These are phyloP conservation scores for Vigna trinervia DNA, from an alignment of 306 rosid genomes.

Conservation along the genomic window DNA sequence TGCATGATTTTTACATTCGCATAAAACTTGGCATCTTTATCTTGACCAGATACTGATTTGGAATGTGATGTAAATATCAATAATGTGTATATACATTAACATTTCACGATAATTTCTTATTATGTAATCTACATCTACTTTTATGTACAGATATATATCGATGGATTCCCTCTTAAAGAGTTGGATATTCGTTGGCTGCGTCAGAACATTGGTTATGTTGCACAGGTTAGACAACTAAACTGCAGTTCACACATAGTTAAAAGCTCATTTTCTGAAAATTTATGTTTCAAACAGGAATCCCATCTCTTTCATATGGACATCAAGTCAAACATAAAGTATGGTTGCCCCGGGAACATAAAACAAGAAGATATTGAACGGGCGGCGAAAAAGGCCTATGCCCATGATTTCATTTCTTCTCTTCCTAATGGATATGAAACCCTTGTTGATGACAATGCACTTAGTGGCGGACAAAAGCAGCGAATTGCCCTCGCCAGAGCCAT, in stretches of 20 bases:
- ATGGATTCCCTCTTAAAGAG: constrained; percentile 73
- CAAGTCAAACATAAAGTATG: constrained; percentile 80
- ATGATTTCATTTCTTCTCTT: constrained; percentile 72
- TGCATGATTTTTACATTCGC: neutral
- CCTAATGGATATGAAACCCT: constrained; percentile 86
- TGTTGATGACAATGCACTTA: constrained; percentile 82
- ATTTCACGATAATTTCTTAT: neutral
- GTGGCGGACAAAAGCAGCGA: constrained; percentile 95
- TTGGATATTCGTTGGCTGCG: constrained; percentile 88
- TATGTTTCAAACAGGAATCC: constrained; percentile 66
- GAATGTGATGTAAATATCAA: neutral
- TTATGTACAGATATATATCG: constrained; percentile 70
- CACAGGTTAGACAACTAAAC: constrained; percentile 68
- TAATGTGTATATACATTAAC: constrained; percentile 5
- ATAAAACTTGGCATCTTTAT: neutral
- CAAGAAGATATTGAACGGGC: constrained; percentile 74
- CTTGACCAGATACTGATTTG: constrained; percentile 9
- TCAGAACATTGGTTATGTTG: constrained; percentile 78
- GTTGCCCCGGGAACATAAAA: constrained; percentile 55
- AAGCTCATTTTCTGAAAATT: constrained; percentile 2
- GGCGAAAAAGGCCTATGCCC: constrained; percentile 85
- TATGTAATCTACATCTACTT: neutral
- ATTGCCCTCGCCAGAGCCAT: constrained; percentile 89
- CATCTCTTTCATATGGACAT: constrained; percentile 83
- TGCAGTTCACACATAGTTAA: constrained; percentile 1